Evolutionary conservation across 2,329 filamentous ascomycete species (phyloP), one percentile per base, ranked within the genome.

Genomic region (Aspergillus oerlinghausenensis): DNA sequence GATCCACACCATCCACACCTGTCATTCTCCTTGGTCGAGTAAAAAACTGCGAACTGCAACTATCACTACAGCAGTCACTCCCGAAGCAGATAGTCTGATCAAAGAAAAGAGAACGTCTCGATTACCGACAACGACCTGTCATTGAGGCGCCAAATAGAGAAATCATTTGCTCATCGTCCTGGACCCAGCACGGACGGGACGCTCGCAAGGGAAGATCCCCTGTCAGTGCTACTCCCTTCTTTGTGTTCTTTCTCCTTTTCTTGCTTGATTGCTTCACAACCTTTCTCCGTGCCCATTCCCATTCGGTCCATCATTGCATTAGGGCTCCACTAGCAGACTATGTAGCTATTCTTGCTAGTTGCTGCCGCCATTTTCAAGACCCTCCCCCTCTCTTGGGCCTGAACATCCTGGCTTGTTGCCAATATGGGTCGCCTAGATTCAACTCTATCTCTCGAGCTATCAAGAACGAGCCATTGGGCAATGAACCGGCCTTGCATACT

Each of bases 361-460:
- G 49, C 28, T 45, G 43, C 45, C 49, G 32, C 28, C 32, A 32
- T 51, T 35, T 53, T 55, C 48, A 52, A 54, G 51, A 23, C 25
- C 56, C 56, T 17, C 38, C 35, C 40, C 49, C 55, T 54, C 47
- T 50, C 52, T 53, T 55, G 42, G 52, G 43, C 53, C 51, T 49
- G 56, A 35, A 52, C 56, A 58, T 58, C 61, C 58, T 57, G 47
- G 58, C 47, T 54, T 60, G 43, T 52, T 52, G 58, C 50, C 58
- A 59, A 59, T 50, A 21, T 45, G 51, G 55, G 55, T 54, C 60
- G 51, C 55, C 57, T 65, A 61, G 58, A 61, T 56, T 54, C 60
- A 64, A 63, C 60, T 61, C 55, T 64, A 64, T 65, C 59, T 51
- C 45, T 52, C 57, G 59, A 63, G 60, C 60, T 63, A 65, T 63